Base-by-base conservation (phyloP, 2,329 filamentous ascomycete genomes). In the Davidsoniella australis region DNA sequence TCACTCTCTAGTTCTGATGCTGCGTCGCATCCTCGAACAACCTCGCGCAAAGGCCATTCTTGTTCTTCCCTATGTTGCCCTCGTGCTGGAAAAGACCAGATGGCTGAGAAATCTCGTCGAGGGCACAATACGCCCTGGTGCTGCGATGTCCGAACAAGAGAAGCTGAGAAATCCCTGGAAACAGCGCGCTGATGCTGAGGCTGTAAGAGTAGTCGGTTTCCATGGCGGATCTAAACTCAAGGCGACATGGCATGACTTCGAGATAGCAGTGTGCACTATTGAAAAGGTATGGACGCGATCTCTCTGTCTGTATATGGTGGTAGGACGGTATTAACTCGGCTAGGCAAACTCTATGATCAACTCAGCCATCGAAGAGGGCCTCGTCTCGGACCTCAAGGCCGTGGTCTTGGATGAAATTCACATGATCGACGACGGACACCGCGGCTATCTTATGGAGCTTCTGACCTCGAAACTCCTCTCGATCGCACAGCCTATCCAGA, bases 321-420 rank as follows among this genome's bases (percentile, higher is more conserved):
- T 48, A 54, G 40, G 16, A 33, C 10, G 29, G 29, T 38, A 16
- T 39, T 44, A 54, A 46, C 26, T 44, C 29, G 37, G 47, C 41
- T 48, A 85, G 80, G 82, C 82, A 48, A 88, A 87, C 57, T 72
- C 78, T 9, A 69, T 88, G 38, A 70, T 86, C 24, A 87, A 88
- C 56, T 67, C 72, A 18, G 79, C 82, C 12, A 83, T 87, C 55
- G 78, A 83, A 54, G 80, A 87, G 54, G 76, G 73, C 58, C 75
- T 70, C 3, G 72, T 85, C 52, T 66, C 69, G n/a, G 70, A 76
- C 17, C 64, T 88, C 41, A 75, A 73, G 43, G 67, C 78, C 9
- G 74, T 86, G 16, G 80, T 87, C 12, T 66, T 87, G 33, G 83
- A 88, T 57, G 83, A 88, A 59, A 65, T 87, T n/a, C 83, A 88